Percentiles rank a stretch among this genome's conserved stretches.
These are phyloP conservation scores for Pestalotiopsis sp. DNA, from an alignment of 2,329 filamentous ascomycete genomes.

Conservation along the genomic window DNA sequence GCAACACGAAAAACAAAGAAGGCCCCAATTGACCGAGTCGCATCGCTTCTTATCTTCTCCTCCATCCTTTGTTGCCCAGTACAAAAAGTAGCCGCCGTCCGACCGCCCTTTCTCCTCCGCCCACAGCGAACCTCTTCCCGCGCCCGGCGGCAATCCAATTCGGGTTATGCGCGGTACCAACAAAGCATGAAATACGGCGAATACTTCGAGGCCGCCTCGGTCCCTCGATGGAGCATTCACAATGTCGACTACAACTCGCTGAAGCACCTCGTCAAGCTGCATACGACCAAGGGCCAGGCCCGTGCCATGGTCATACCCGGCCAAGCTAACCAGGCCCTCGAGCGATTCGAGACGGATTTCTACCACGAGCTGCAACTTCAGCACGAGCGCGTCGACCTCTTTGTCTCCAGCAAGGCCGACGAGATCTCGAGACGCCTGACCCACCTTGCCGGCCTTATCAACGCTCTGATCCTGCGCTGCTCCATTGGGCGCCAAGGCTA, in stretches of 20 bases:
- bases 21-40: neutral
- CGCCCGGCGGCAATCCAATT: neutral
- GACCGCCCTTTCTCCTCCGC: neutral
- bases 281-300: slow-evolving; percentile 73
- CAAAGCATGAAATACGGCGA: slow-evolving; percentile 73
- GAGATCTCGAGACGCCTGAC: slow-evolving; percentile 70
- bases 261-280: slow-evolving; percentile 80
- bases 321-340: slow-evolving; percentile 58
- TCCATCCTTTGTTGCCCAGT: neutral
- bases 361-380: slow-evolving; percentile 72
- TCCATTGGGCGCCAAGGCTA: slow-evolving; percentile 32
- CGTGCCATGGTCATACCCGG: slow-evolving; percentile 74
- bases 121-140: neutral
- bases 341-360: slow-evolving; percentile 71
- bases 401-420: slow-evolving; percentile 77
- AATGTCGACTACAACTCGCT: slow-evolving; percentile 90
- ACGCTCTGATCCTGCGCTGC: slow-evolving; percentile 48
- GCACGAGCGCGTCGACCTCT: slow-evolving; percentile 76
- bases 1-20: neutral
- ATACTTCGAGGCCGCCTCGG: slow-evolving; percentile 72
- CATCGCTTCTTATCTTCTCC: neutral
- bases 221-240: slow-evolving; percentile 81
- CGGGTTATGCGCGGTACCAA: neutral
- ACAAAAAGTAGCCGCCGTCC: neutral
- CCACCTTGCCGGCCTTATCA: slow-evolving; percentile 49